Conservation (phyloP, 257 asterid species). For the Dorcoceras hygrometricum region DNA sequence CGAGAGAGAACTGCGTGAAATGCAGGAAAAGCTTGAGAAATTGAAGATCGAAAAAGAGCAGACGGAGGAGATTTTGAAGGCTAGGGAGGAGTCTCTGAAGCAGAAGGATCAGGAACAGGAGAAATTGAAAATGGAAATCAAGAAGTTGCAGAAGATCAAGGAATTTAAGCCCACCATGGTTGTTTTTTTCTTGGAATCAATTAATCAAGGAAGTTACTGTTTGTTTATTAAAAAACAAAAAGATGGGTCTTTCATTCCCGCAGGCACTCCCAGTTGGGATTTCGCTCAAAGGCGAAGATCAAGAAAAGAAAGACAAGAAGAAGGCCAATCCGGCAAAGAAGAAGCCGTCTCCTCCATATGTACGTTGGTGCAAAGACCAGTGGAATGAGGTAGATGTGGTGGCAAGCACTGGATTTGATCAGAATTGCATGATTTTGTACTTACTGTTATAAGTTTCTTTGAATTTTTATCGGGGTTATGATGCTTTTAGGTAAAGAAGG, state of each 20-base stretch:
- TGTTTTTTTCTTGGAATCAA: not conserved
- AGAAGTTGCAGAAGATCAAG: slow-evolving; percentile 44
- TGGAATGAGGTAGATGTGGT: slow-evolving; percentile 70
- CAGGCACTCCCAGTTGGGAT: slow-evolving; percentile 55
- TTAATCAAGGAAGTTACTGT: not conserved
- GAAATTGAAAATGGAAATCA: slow-evolving; percentile 41
- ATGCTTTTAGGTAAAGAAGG: slow-evolving; percentile 59
- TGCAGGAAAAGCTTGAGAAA: slow-evolving; percentile 42
- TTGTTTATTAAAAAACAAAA: not conserved
- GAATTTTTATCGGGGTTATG: not conserved
- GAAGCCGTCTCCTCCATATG: slow-evolving; percentile 76
- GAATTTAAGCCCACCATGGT: slow-evolving; percentile 44
- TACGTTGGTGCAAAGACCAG: slow-evolving; percentile 82
- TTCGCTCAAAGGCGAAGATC: slow-evolving; percentile 43
- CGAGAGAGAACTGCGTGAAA: slow-evolving; percentile 57
- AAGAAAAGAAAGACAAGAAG: slow-evolving; percentile 72
- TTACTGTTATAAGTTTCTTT: not conserved
- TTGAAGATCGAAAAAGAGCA: slow-evolving; percentile 36
- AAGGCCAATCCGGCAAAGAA: slow-evolving; percentile 44
- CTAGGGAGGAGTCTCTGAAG: slow-evolving; percentile 23
- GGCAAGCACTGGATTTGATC: not conserved
- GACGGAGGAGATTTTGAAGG: slow-evolving; percentile 41
- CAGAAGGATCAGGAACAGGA: slow-evolving; percentile 33
- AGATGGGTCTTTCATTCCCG: not conserved
- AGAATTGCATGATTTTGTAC: not conserved